phyloP scores from a whole-genome alignment of 1,284 basidiomycete species.

The Neotropicomus parvogracilis region DNA sequence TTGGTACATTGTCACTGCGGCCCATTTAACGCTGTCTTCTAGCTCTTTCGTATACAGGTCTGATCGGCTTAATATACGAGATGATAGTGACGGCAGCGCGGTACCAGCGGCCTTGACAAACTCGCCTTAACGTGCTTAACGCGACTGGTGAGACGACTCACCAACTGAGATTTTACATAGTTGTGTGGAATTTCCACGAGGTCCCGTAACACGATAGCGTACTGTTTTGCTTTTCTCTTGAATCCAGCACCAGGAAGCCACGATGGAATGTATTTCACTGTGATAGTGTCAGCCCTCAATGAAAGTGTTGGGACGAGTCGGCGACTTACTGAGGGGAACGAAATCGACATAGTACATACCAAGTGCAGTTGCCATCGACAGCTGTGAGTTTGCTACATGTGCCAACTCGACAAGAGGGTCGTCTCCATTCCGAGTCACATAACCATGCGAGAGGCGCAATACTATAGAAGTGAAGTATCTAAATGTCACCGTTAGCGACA shows the following conservation, averaged over 20 bases:
- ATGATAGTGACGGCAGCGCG: slow-evolving; percentile 50
- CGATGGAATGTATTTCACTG: slow-evolving; percentile 56
- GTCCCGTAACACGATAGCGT: slow-evolving; percentile 47
- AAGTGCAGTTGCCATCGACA: slow-evolving; percentile 53
- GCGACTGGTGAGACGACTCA: slow-evolving; percentile 24
- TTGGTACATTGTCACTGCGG: slow-evolving; percentile 34
- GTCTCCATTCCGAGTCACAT: slow-evolving; percentile 50
- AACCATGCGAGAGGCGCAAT: slow-evolving; percentile 62
- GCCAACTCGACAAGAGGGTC: slow-evolving; percentile 60
- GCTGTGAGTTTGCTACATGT: slow-evolving; percentile 53
- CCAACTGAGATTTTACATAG: slow-evolving; percentile 61
- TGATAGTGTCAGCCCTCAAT: neutral
- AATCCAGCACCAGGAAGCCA: slow-evolving; percentile 68
- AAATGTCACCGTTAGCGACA: too few species aligned
- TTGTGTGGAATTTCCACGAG: slow-evolving; percentile 55
- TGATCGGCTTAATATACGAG: slow-evolving; percentile 43
- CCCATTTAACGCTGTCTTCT: slow-evolving; percentile 55
- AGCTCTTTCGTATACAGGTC: slow-evolving; percentile 42
- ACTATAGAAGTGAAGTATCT: slow-evolving; percentile 45
- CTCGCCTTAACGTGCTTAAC: neutral
- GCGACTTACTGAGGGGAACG: slow-evolving; percentile 51
- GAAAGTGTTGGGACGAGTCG: too few species aligned
- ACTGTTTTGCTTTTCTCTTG: slow-evolving; percentile 48
- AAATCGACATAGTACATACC: slow-evolving; percentile 61
- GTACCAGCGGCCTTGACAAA: slow-evolving; percentile 45